Evolutionary conservation across 176 grass and related monocot species (phyloP).

Genomic region (Aegilops speltoides): DNA sequence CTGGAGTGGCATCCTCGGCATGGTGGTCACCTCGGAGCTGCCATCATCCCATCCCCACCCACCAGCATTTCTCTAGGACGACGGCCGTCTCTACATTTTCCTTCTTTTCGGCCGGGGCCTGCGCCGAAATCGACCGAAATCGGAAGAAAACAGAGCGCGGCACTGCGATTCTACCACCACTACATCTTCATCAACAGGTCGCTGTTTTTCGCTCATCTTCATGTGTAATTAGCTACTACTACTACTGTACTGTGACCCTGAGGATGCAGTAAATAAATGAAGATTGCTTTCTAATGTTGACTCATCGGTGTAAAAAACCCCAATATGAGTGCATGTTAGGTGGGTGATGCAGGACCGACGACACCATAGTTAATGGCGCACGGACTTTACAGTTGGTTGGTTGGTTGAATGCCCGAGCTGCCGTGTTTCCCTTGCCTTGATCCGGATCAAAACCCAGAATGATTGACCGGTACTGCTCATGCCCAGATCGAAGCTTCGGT

Average conservation of each 20-base stretch:
- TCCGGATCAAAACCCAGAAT: slow-evolving; percentile 40
- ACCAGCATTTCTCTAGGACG: slow-evolving; percentile 47
- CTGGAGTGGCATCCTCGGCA: slow-evolving; percentile 85
- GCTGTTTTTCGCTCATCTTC: slow-evolving; percentile 24
- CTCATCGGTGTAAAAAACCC: no score
- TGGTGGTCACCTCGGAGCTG: slow-evolving; percentile 61
- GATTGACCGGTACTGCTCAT: slow-evolving; percentile 31
- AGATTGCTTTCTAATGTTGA: background rate
- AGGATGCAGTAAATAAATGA: slow-evolving; percentile 40
- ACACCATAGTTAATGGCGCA: slow-evolving; percentile 62
- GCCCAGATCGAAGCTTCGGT: slow-evolving; percentile 30
- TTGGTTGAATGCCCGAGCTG: slow-evolving; percentile 49
- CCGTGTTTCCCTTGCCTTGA: slow-evolving; percentile 44
- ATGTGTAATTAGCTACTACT: slow-evolving; percentile 26
- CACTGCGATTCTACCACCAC: no score
- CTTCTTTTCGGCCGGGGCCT: slow-evolving; percentile 13
- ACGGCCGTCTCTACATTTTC: no score
- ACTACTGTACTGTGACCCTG: background rate
- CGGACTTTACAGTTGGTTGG: slow-evolving; percentile 66
- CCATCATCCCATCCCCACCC: slow-evolving; percentile 29
- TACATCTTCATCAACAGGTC: background rate
- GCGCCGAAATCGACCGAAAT: slow-evolving; percentile 2
- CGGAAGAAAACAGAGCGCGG: background rate
- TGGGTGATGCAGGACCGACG: slow-evolving; percentile 19
- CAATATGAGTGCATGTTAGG: slow-evolving; percentile 6